Evolutionary conservation across 352 stramenopile genomes (phyloP), one percentile per base, ranked within the genome.

Genomic region (Globisporangium perplexum): DNA sequence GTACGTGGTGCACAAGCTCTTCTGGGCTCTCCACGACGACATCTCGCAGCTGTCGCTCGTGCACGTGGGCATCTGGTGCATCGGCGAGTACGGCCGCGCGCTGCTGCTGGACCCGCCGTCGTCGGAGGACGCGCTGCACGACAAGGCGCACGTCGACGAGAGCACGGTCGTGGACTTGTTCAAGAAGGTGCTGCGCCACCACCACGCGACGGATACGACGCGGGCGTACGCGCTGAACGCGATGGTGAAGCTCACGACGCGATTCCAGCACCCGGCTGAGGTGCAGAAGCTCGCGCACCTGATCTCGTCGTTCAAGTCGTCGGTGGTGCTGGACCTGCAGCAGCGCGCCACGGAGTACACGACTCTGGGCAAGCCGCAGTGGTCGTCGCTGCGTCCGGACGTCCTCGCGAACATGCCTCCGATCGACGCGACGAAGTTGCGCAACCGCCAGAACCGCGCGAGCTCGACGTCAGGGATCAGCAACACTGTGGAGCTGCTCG

Each of bases 61-160:
- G n/a, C 90, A 98, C 57, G 95, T 99, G 22, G 96, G 90, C 11
- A 92, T 99, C 48, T 99, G 97, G 97, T 98, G 94, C 65, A 88
- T 99, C 49, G 97, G 97, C 15, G 97, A 99, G 72, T 99, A 98
- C 68, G 97, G 95, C 35, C 82, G 96, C 57, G 69, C 97, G 42
- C 53, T 99, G 15, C 59, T 98, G 15, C 65, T 72, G 18, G 74
- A 88, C 36, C 71, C 77, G 15, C 78, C 80, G 11, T 39, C 66
- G 10, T 72, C 72, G 1, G 79, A 88, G 36, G 82, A 92, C 14
- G 77, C 79, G 18, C 64, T 93, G 20, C 67, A 51, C 23, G 77
- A 83, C 46, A 91, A 90, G 63, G 67, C 65, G 50, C 66, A 65
- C 49, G 82, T 93, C 7, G 74, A 88, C 10, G 84, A 95, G 41